Evolutionary conservation across 768 basidiomycete species (phyloP).

Genomic region (Russula ochroleuca): DNA sequence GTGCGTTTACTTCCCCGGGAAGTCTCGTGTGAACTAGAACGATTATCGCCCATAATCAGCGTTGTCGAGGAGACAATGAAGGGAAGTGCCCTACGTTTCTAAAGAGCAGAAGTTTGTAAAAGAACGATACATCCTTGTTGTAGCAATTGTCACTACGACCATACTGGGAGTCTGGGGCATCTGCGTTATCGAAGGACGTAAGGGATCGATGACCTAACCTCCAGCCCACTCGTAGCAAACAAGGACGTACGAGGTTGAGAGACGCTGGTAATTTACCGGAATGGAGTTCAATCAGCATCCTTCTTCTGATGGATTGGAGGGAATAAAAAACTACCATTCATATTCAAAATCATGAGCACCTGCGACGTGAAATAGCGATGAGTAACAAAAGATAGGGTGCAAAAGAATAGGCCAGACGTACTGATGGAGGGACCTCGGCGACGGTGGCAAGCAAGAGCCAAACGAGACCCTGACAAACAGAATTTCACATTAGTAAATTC

Average conservation of each 20-base stretch:
- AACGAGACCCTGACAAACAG: background rate
- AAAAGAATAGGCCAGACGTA: background rate
- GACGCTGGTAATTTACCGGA: background rate
- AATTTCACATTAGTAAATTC: background rate
- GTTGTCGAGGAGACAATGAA: background rate
- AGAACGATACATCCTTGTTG: background rate
- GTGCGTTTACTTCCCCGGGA: too few species aligned
- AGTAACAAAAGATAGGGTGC: background rate
- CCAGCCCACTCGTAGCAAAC: background rate
- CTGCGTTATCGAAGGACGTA: background rate
- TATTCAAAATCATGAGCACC: background rate
- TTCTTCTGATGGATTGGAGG: background rate
- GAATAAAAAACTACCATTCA: background rate
- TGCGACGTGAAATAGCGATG: background rate
- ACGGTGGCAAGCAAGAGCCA: background rate
- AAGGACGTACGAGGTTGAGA: background rate
- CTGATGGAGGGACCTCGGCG: background rate
- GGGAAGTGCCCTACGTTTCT: background rate
- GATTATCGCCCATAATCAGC: background rate
- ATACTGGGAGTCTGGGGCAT: background rate
- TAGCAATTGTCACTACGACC: background rate
- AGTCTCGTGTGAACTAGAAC: background rate
- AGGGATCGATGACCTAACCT: background rate
- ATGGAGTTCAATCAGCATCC: background rate
- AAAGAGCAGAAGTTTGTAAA: background rate